These are phyloP conservation scores for Corniculantispora saksenae DNA, from an alignment of 2,329 filamentous ascomycete genomes.

Conservation along the genomic window DNA sequence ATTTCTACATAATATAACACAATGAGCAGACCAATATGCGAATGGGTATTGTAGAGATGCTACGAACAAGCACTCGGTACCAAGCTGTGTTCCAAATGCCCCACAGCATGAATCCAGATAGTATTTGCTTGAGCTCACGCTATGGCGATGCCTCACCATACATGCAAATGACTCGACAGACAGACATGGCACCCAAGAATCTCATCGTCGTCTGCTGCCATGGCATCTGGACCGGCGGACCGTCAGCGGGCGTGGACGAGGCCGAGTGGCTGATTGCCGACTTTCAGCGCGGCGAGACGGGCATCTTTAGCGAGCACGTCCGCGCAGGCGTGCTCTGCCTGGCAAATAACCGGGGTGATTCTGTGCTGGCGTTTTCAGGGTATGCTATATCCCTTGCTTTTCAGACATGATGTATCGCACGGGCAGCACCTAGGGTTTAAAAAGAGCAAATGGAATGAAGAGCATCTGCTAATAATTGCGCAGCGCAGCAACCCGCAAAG, in stretches of 20 bases:
- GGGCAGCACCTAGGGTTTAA: no score
- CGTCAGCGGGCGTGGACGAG: conserved; percentile 53
- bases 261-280: conserved; percentile 71
- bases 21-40: background rate
- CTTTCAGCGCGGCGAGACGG: conserved; percentile 77
- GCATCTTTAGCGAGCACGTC: conserved; percentile 78
- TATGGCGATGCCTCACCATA: no score
- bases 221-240: conserved; percentile 70
- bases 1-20: background rate
- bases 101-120: no score
- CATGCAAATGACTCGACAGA: no score
- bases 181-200: conserved; percentile 40
- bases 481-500: conserved; percentile 63
- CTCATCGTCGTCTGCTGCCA: conserved; percentile 84
- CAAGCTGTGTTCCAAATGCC: background rate
- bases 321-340: conserved; percentile 61
- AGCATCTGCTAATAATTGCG: no score
- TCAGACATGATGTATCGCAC: no score
- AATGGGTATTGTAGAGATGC: no score
- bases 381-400: conserved; percentile 36
- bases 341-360: conserved; percentile 40
- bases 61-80: no score
- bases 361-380: conserved; percentile 72
- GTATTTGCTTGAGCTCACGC: no score
- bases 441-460: no score